Evolutionary conservation across 306 rosid genomes (phyloP), one percentile per base, ranked within the genome.

Genomic region (Dryas octopetala): DNA sequence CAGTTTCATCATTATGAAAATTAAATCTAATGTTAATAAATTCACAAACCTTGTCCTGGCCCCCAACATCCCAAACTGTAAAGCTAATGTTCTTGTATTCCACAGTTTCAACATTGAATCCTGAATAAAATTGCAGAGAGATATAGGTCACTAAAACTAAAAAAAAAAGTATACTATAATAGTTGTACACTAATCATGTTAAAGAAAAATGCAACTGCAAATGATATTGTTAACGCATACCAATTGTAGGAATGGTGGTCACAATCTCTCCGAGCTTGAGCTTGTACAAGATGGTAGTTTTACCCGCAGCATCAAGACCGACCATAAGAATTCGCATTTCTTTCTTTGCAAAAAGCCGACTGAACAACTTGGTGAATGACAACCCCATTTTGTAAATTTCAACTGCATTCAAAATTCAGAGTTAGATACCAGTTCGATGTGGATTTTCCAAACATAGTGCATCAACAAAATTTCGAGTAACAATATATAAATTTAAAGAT

Each of bases 41-140:
- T 41, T n/a, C 26, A 83, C 85, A 74, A 78, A 87, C 93, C 91
- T 89, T 89, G 82, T 89, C 93, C 70, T 89, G 93, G 75, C 93
- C 93, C 45, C 93, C 93, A 4, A 89, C 93, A 87, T 89, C 93
- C 91, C 93, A 87, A 6, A 89, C 93, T 5, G 93, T 87, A 58
- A 89, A 89, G 84, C 93, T 89, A 64, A 89, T 87, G 75, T 89
- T 89, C 73, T 89, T 87, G n/a, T 89, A 87, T 63, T 86, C 89
- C 64, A 89, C 93, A n/a, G 93, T 89, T 88, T 86, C 93, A 62
- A 86, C 91, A 75, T 89, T 89, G 83, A 89, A 89, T 51, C 93
- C 91, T 89, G 82, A 15, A 63, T 6, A 51, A 53, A 45, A 49
- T 52, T 44, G 67, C 49, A 48, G 5, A 80, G 0, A 45, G 41